A percentile compares a stretch with the other conserved stretches of the same genome.
Conservation (phyloP, 2,329 filamentous ascomycete species). For the Colletotrichum melonis region DNA sequence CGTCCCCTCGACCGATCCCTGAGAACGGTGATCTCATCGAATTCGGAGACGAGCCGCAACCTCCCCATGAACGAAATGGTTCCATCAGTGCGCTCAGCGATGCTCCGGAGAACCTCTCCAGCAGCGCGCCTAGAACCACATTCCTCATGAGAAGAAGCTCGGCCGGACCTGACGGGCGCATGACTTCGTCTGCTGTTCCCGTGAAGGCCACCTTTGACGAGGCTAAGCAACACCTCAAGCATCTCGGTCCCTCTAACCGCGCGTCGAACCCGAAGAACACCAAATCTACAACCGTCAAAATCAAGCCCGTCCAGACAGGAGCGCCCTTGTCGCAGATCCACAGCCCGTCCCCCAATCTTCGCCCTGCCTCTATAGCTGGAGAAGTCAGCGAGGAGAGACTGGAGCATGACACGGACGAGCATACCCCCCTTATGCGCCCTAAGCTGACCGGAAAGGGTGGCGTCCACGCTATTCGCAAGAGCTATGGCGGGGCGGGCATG, state of each 20-base stretch:
- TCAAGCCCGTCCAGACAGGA: slow-evolving; percentile 68
- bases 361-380: slow-evolving; percentile 38
- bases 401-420: slow-evolving; percentile 30
- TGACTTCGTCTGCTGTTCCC: slow-evolving; percentile 60
- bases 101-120: slow-evolving; percentile 50
- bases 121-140: slow-evolving; percentile 65
- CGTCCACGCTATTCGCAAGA: slow-evolving; percentile 36
- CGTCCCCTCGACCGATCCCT: slow-evolving; percentile 37
- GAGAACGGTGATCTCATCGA: slow-evolving; percentile 44
- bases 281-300: slow-evolving; percentile 72
- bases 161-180: slow-evolving; percentile 63
- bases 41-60: slow-evolving; percentile 52
- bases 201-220: slow-evolving; percentile 72
- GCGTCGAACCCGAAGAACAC: slow-evolving; percentile 73
- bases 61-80: slow-evolving; percentile 44
- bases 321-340: slow-evolving; percentile 46
- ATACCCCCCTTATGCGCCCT: slow-evolving; percentile 35
- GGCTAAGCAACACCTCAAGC: slow-evolving; percentile 72
- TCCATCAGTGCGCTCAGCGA: slow-evolving; percentile 54
- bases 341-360: slow-evolving; percentile 37
- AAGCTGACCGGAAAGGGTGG: slow-evolving; percentile 41
- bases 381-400: slow-evolving; percentile 17
- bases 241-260: slow-evolving; percentile 75
- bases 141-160: slow-evolving; percentile 71
- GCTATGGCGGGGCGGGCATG: slow-evolving; percentile 34